Evolutionary conservation across 768 basidiomycete genomes (phyloP).

Genomic region (Suillus lakei): DNA sequence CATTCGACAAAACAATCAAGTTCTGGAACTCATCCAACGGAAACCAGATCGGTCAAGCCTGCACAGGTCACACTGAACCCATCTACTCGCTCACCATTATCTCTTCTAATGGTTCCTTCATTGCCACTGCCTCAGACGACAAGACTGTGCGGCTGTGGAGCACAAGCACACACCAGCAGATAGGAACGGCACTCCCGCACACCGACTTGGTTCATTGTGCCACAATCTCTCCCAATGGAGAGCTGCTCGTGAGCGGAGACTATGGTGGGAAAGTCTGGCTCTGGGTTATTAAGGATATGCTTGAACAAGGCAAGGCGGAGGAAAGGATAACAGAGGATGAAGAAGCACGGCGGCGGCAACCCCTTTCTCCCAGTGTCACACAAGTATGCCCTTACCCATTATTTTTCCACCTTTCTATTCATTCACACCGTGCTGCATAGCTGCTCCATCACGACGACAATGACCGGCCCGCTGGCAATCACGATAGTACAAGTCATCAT

Average conservation of each 20-base stretch:
- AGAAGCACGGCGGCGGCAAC: too few species aligned
- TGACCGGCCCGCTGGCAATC: background rate
- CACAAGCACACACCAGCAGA: background rate
- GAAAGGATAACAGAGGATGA: too few species aligned
- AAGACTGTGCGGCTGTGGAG: conserved; percentile 34
- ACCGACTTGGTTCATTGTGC: background rate
- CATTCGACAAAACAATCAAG: background rate
- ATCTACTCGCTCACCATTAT: conserved; percentile 27
- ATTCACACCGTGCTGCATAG: background rate
- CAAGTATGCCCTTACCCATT: too few species aligned
- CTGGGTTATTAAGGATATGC: background rate
- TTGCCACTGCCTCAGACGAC: conserved; percentile 35
- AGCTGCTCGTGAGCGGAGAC: conserved; percentile 13
- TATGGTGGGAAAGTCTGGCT: conserved; percentile 10
- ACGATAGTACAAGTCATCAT: background rate
- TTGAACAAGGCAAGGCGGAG: background rate
- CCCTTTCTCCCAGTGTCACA: too few species aligned
- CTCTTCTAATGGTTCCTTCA: conserved; percentile 31
- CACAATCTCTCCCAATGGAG: background rate
- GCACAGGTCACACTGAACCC: conserved; percentile 21
- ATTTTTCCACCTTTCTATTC: too few species aligned
- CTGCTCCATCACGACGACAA: background rate
- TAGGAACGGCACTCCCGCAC: background rate
- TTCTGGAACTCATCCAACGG: conserved; percentile 1
- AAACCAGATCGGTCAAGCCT: background rate